phyloP scores from a whole-genome alignment of 345 rosid genomes.

The Eucalyptus brandiana region DNA sequence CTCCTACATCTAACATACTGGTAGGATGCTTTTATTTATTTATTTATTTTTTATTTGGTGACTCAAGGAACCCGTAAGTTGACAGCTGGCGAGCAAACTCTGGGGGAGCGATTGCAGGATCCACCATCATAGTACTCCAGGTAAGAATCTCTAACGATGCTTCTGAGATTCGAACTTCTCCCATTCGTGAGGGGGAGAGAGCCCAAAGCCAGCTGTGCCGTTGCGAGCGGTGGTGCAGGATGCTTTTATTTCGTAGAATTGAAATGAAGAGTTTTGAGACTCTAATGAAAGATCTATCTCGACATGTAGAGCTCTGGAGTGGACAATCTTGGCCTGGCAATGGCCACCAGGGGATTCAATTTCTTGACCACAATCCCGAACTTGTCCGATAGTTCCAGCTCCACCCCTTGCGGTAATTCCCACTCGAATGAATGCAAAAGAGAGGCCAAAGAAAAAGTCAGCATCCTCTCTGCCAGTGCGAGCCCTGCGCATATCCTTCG shows the following conservation, averaged over 20 bases:
- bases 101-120: too few species aligned
- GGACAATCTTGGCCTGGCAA: slow-evolving; percentile 24
- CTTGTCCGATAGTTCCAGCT: slow-evolving; percentile 25
- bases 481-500: slow-evolving; percentile 44
- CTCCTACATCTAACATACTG: background rate
- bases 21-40: background rate
- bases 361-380: slow-evolving; percentile 37
- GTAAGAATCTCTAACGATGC: too few species aligned
- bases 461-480: slow-evolving; percentile 36
- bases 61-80: too few species aligned
- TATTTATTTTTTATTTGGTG: too few species aligned
- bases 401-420: slow-evolving; percentile 18
- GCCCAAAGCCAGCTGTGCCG: too few species aligned
- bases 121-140: too few species aligned
- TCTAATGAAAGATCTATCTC: background rate
- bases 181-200: too few species aligned
- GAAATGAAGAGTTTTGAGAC: background rate
- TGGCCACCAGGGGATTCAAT: slow-evolving; percentile 17
- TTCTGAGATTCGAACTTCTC: too few species aligned
- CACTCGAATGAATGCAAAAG: slow-evolving; percentile 11
- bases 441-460: slow-evolving; percentile 2
- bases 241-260: background rate
- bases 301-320: background rate
- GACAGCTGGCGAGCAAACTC: too few species aligned
- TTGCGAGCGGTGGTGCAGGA: background rate